Conservation (phyloP, 2,329 filamentous ascomycete genomes). For the Aureobasidium pullulans region DNA sequence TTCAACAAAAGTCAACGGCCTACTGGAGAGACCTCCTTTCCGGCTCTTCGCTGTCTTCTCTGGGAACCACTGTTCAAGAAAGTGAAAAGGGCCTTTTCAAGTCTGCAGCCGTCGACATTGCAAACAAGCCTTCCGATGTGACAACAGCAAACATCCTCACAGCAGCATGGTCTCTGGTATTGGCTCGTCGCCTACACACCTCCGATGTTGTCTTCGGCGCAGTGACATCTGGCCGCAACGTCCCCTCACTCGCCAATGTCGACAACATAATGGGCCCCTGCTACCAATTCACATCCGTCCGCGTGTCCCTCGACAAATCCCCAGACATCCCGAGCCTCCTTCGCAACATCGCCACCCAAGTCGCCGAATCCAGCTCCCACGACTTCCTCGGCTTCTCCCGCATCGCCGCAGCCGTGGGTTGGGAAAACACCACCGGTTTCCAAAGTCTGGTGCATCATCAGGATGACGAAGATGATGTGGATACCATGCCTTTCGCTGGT, state of each 20-base stretch:
- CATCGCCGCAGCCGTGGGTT: conserved; percentile 21
- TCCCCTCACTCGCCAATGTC: conserved; percentile 44
- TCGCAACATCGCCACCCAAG: conserved; percentile 29
- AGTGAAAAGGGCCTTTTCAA: conserved; percentile 27
- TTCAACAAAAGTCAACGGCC: conserved; percentile 26
- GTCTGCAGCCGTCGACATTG: conserved; percentile 27
- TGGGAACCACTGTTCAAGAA: conserved; percentile 10
- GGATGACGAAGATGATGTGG: conserved; percentile 41
- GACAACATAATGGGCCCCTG: conserved; percentile 57
- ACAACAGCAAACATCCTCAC: conserved; percentile 41
- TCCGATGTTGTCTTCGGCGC: conserved; percentile 54
- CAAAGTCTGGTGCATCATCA: conserved; percentile 33
- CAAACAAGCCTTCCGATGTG: conserved; percentile 15
- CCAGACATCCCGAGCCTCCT: conserved; percentile 36
- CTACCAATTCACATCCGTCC: conserved; percentile 60
- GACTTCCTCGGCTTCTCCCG: conserved; percentile 32
- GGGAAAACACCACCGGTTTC: conserved; percentile 11
- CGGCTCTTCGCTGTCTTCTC: conserved; percentile 42
- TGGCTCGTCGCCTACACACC: conserved; percentile 43
- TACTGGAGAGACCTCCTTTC: conserved; percentile 57
- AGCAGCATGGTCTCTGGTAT: conserved; percentile 50
- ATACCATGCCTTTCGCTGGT: conserved; percentile 41
- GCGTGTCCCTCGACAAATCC: conserved; percentile 46
- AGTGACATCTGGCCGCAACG: conserved; percentile 58
- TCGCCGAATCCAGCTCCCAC: conserved; percentile 26